Conservation (phyloP, 1,139 yeast genomes). For the Blastobotrys apis region DNA sequence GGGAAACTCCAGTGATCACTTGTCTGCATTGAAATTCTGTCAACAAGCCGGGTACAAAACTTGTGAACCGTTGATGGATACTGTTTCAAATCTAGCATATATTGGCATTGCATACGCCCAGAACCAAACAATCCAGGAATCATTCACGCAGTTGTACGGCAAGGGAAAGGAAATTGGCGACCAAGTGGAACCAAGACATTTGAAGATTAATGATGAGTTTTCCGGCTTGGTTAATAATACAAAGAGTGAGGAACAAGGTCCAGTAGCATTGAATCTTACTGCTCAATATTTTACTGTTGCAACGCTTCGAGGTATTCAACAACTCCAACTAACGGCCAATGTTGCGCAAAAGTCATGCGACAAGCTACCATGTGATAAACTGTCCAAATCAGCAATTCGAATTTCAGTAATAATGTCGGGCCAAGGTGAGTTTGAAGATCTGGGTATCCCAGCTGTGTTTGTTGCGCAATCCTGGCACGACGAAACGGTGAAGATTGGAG, state of each 20-base stretch:
- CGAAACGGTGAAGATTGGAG: not conserved
- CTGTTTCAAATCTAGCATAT: conserved; percentile 6
- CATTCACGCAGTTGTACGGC: conserved; percentile 1
- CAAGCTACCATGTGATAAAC: not conserved
- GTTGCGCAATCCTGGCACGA: conserved; percentile 3
- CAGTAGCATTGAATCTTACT: not conserved
- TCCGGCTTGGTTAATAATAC: not conserved
- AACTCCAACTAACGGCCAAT: not conserved
- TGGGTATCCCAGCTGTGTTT: conserved; percentile 6
- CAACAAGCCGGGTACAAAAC: conserved; percentile 3
- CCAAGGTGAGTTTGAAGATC: conserved; percentile 1
- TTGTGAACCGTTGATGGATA: conserved; percentile 4
- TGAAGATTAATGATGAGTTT: conserved; percentile 3
- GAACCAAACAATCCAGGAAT: not conserved
- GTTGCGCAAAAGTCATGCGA: not conserved
- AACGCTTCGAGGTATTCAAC: no score
- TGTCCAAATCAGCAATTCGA: not conserved
- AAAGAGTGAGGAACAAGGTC: conserved; percentile 2
- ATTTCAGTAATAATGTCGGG: not conserved
- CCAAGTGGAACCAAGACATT: not conserved
- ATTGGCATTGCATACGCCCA: conserved; percentile 5
- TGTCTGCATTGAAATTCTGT: conserved; percentile 6
- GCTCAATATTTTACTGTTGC: not conserved
- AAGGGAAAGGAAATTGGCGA: not conserved
- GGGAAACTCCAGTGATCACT: conserved; percentile 4